Evolutionary conservation across 768 basidiomycete genomes (phyloP), one percentile per base, ranked within the genome.

Genomic region (Lepiota venenata): DNA sequence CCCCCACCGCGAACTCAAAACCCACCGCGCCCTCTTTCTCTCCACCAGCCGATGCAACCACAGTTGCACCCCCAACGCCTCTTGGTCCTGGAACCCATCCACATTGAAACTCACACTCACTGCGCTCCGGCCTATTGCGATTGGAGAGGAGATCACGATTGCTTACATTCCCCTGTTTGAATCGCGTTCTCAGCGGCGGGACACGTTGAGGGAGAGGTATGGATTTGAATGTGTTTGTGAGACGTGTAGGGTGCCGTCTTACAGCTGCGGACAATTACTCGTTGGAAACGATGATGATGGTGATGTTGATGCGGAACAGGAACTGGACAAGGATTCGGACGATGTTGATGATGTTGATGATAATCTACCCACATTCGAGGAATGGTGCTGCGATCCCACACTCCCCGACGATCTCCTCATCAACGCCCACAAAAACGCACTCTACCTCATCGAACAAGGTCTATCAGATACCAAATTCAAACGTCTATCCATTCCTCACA

Each of bases 31-130:
- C 1, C 66, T 74, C 0, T 78, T 75, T 60, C 67, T 73, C 8
- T 62, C 63, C 25, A 69, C 77, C 20, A 74, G 74, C 57, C 69
- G 77, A 14, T 66, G 66, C 29, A 80, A 80, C 55, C 78, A 80
- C 52, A 75, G 76, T 55, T 80, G 78, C 55, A 71, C 71, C 15
- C 74, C 76, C 4, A 77, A 78, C 57, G 74, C 72, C 2, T 66
- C 67, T 9, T 61, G 73, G 36, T 73, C 69, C 55, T 80, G 77
- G 75, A 67, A 77, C 50, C 62, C 63, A 15, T 58, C 64, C 4
- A 67, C 69, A 0, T 69, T 78, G 55, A 70, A 72, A 3, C 58
- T 70, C 15, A 67, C 71, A 1, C 59, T 80, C 36, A 75, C 73
- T 52, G 72, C 78, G 7, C 64, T 77, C 8, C 67, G 76, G 4